Base-by-base conservation (phyloP, 2,329 filamentous ascomycete species). In the Colletotrichum sp. region DNA sequence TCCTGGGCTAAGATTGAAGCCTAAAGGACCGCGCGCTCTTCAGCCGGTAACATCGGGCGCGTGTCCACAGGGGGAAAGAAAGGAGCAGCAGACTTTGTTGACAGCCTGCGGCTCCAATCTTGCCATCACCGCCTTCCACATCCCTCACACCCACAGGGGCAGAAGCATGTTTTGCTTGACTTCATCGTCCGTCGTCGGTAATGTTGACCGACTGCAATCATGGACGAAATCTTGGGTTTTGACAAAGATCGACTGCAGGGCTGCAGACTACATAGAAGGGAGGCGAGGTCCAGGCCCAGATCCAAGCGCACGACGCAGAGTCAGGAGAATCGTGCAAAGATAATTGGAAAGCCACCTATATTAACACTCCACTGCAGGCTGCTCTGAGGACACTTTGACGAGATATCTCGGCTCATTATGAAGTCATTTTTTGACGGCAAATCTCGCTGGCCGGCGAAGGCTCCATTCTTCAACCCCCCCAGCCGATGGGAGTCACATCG, bases 401-500 rank as follows among this genome's bases (percentile, higher is more conserved):
- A 69, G 74, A 73, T 60, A 69, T 65, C 74, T 76, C 36, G 71
- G 57, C 74, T 74, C 71, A 76, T 76, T 60, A 76, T 76, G 74
- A 76, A 76, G 65, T 76, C 74, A 76, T 76, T 74, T 52, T 7
- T 15, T 49, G 49, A 28, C 21, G 36, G 49, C 28, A 60, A 57
- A 32, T 69, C 32, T 69, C 24, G 62, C 60, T 68, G 74, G 18
- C 49, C 30, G 30, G 24, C 39, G 32, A 52, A 18, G 52, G 63
- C 32, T 65, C 71, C 64, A 69, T 57, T 36, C 32, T 26, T 39
- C 39, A 34, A 49, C 39, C 39, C 39, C 62, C 68, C 60, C 18
- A 59, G 57, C 26, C 52, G 49, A 62, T 52, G 26, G 71, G 39
- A 72, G 68, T 55, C 68, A 63, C 39, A 60, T 71, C 72, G 68